Conservation (phyloP, 257 asterid species). For the Solanum medicagineum region DNA sequence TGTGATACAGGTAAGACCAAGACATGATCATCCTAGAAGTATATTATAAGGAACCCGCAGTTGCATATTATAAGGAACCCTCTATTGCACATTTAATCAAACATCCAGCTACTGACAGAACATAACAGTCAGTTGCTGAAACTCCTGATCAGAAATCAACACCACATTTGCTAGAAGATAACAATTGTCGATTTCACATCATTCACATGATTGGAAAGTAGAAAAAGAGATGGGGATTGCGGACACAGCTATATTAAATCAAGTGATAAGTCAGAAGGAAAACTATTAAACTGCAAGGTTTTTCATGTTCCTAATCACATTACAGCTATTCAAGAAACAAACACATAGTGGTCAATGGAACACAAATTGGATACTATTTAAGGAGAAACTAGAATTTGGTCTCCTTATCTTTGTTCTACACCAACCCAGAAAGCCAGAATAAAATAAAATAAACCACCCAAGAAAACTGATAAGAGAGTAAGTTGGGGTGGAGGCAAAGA, state of each 20-base stretch:
- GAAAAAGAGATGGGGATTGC: background rate
- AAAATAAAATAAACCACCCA: background rate
- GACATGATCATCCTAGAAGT: background rate
- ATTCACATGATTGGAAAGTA: background rate
- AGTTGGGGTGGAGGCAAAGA: background rate
- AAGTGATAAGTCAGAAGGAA: background rate
- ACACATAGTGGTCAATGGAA: background rate
- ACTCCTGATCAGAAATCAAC: background rate
- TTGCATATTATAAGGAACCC: background rate
- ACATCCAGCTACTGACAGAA: background rate
- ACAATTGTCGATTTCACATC: background rate
- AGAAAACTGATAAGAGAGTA: background rate
- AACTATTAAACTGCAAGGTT: background rate
- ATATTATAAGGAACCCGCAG: background rate
- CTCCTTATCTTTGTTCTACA: background rate
- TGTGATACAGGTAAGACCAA: background rate
- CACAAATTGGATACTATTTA: background rate
- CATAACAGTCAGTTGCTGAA: background rate
- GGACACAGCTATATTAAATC: background rate
- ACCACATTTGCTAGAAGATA: background rate
- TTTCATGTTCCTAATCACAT: background rate
- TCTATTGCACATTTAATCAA: background rate
- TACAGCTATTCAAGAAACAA: background rate
- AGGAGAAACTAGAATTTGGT: background rate
- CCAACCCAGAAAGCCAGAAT: background rate